Evolutionary conservation across 2,329 filamentous ascomycete species (phyloP), one percentile per base, ranked within the genome.

Genomic region (Domatiomyces catenatus): DNA sequence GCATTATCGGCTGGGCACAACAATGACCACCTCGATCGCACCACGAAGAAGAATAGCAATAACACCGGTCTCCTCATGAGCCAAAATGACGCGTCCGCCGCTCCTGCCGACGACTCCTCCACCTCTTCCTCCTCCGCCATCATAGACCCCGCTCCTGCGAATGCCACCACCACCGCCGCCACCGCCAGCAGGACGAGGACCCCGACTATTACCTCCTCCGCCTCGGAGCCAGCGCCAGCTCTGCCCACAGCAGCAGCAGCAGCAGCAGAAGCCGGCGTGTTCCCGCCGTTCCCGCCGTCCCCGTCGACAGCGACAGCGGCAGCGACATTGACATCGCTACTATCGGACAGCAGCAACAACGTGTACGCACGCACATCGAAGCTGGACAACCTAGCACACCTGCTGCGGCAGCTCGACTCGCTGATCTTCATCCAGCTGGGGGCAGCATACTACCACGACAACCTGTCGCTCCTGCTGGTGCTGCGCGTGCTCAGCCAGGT

Each of bases 361-460:
- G 32, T 39, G 10, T 15, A 39, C 10, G 32, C 32, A 39, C 15
- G 12, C 4, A 39, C 32, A 4, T 39, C 32, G 10, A 39, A 15
- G 15, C 10, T 39, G 10, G 32, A 39, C 32, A 8, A 39, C 32
- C 32, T 39, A 1, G 15, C 32, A 2, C 32, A 39, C 2, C 61
- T 81, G 47, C 67, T 80, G 53, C 70, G 73, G 50, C 72, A 74
- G 58, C 63, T 81, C 44, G 79, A 82, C 59, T 71, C 77, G 57
- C 60, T 79, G 46, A 71, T 80, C 50, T 81, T 79, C 65, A 74
- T 77, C 62, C 69, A 82, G 66, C 66, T 82, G 52, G 76, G 77
- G 39, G 70, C 72, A 6, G 64, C 80, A 52, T 82, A 82, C 63
- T 77, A 81, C 62, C 71, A 80, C 65, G 79, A 82, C 77, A 80